Percentiles rank a stretch among this genome's conserved stretches.
Conservation (phyloP, 257 asterid species). For the Nicotiana benthamiana region DNA sequence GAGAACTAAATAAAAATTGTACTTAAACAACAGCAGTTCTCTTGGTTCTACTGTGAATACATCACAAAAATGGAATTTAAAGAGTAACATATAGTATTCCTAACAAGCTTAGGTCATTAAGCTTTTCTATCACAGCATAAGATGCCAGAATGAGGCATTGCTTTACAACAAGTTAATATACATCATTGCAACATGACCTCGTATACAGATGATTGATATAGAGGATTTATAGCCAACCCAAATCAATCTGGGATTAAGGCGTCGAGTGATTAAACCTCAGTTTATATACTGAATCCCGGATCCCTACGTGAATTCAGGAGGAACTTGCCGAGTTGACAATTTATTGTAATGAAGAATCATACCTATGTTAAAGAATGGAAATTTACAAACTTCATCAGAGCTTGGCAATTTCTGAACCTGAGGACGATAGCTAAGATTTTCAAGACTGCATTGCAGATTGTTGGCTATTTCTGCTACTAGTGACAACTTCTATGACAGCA, state of each 20-base stretch:
- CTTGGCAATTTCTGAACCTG: background rate
- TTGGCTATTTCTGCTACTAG: conserved; percentile 24
- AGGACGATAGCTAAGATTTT: background rate
- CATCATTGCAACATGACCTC: background rate
- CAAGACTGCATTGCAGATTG: conserved; percentile 40
- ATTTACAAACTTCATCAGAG: background rate
- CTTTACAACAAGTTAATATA: background rate
- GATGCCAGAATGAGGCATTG: background rate
- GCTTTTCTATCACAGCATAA: background rate
- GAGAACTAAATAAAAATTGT: background rate
- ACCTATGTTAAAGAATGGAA: background rate
- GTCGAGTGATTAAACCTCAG: background rate
- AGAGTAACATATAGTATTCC: background rate
- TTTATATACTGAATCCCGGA: background rate
- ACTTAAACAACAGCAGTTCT: background rate
- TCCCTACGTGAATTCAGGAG: background rate
- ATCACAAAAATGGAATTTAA: no score
- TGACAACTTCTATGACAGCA: conserved; percentile 26
- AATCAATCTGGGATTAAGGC: background rate
- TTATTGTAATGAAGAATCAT: conserved; percentile 4
- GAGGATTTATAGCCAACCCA: background rate
- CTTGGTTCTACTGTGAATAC: background rate
- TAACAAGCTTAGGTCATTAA: background rate
- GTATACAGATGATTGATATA: background rate
- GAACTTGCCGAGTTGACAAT: background rate